Conservation (phyloP, 129 eudicot genomes). For the Lactuca saligna region DNA sequence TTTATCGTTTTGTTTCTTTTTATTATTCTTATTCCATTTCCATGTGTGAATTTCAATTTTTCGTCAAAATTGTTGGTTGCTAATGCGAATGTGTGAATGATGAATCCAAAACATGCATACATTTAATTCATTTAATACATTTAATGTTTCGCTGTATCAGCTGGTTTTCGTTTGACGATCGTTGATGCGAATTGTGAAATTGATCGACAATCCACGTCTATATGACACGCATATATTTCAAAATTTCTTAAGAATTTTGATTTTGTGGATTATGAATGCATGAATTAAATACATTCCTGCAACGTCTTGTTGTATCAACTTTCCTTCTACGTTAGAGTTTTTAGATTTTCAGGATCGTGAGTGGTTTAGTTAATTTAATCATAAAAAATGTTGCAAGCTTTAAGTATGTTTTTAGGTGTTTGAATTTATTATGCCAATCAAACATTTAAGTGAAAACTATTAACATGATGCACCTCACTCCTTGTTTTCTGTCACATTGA, state of each 20-base stretch:
- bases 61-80: constrained; percentile 4
- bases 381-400: background rate
- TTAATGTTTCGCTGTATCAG: background rate
- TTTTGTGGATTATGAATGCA: constrained; percentile 3
- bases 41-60: background rate
- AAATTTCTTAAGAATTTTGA: background rate
- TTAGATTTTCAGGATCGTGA: background rate
- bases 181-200: background rate
- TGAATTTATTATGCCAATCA: no score
- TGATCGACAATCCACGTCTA: background rate
- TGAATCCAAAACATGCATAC: background rate
- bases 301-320: constrained; percentile 8
- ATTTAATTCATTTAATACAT: background rate
- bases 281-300: constrained; percentile 14
- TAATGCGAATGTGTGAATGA: constrained; percentile 1
- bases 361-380: background rate
- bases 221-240: background rate
- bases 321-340: background rate
- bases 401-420: background rate
- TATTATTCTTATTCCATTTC: background rate
- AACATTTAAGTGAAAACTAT: background rate
- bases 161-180: constrained; percentile 3
- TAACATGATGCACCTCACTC: background rate
- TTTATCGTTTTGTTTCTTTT: constrained; percentile 12
- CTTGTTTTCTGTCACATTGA: background rate